Conservation (phyloP, 225 moss, liverwort and hornwort species). For the Anthoceros angustus region DNA sequence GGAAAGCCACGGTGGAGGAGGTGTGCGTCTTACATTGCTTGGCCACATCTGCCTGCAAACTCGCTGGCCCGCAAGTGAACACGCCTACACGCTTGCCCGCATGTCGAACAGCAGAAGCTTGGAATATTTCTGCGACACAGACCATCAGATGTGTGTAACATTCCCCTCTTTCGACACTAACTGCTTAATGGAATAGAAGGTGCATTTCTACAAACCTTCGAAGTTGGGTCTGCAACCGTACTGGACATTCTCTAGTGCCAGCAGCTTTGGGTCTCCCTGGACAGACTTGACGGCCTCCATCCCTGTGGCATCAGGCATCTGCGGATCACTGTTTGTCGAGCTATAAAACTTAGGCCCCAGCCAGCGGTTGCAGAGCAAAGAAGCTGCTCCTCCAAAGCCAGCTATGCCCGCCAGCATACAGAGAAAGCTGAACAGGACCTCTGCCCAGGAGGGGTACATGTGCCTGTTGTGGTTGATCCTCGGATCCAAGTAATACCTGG, state of each 20-base stretch:
- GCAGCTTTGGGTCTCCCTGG: background rate
- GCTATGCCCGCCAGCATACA: background rate
- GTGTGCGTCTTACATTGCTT: background rate
- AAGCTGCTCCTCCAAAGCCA: background rate
- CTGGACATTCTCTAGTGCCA: background rate
- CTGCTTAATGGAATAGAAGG: background rate
- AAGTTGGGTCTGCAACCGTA: background rate
- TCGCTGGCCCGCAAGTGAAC: background rate
- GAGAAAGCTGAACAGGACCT: background rate
- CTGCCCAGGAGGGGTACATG: background rate
- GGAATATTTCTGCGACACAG: background rate
- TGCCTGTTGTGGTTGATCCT: background rate
- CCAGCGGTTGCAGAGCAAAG: background rate
- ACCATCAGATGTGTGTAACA: background rate
- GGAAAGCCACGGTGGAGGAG: background rate
- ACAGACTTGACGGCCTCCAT: background rate
- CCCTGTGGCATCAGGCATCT: background rate
- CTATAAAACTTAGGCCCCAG: too few relatives aligned
- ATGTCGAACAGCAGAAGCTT: background rate
- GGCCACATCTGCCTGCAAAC: background rate
- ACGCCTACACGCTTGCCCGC: slow-evolving; percentile 2
- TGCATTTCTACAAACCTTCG: background rate
- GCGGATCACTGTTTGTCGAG: too few relatives aligned
- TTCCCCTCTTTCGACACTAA: background rate
- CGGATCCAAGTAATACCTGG: background rate